Evolutionary conservation across 2,329 filamentous ascomycete species (phyloP), one percentile per base, ranked within the genome.

Genomic region (Microsporum canis): DNA sequence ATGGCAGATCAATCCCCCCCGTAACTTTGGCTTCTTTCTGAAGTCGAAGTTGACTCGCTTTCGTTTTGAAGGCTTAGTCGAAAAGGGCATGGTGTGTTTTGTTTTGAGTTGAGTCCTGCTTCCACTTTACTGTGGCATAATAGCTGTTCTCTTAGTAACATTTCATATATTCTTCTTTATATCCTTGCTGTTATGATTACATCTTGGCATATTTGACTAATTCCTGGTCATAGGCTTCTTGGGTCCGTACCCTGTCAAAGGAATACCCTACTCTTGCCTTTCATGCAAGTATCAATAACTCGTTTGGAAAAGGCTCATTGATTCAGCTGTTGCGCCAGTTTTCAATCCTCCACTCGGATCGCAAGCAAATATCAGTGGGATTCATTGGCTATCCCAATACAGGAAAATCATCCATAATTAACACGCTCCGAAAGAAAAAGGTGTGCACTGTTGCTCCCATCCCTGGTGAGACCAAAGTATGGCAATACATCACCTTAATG

Each of bases 131-230:
- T 71, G 81, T 78, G 75, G 78, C 77, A 77, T 77, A 78, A 71
- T 91, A 85, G 88, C 84, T 84, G 83, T 83, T 81, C 88, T 97
- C 94, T 95, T 99, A 99, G 94, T 97, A 88, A 89, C 88, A 89
- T 88, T 87, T 88, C 91, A 92, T 83, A 99, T 87, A 91, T 84
- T 64, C 43, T 10, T 31, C 10, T 61, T 62, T 66, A 59, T 67
- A 58, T 66, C 69, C 61, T 66, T 64, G 62, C 68, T 66, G 61
- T 67, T 70, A 66, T 61, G 17, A 23, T 23, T 43, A 49, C 59
- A 29, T 63, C 38, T 57, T 64, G 67, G 23, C 36, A 58, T 17
- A 57, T 62, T 67, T 55, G 66, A 65, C 64, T 69, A 67, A 64
- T 66, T 63, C 62, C 65, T 69, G 63, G 68, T 70, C 66, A 69